These are phyloP conservation scores for Agrocybe pediades DNA, from an alignment of 768 basidiomycete species.

Conservation along the genomic window DNA sequence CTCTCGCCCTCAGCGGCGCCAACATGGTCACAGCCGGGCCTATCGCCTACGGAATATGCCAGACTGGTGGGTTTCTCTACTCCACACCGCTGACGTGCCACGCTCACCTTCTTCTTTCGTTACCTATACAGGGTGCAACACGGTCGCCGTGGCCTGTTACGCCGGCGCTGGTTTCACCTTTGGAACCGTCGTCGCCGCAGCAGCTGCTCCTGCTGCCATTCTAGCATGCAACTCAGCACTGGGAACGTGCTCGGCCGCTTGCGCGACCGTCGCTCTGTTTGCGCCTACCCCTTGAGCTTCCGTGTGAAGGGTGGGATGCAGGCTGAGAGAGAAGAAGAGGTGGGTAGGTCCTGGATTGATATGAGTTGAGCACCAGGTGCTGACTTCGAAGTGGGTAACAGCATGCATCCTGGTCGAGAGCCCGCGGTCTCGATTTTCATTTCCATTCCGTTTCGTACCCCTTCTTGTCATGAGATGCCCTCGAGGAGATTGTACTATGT, in stretches of 20 bases:
- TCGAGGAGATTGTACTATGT: no score
- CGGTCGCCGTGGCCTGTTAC: constrained; percentile 40
- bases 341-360: not conserved
- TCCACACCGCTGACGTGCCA: not conserved
- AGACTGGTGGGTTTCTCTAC: not conserved
- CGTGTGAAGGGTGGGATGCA: not conserved
- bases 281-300: constrained; percentile 30
- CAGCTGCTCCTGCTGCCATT: constrained; percentile 37
- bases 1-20: not conserved
- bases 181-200: constrained; percentile 41
- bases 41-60: no score
- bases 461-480: no score
- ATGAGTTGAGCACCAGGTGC: no score
- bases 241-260: constrained; percentile 43
- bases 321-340: not conserved
- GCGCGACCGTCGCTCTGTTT: constrained; percentile 34
- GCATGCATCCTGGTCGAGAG: no score
- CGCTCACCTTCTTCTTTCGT: not conserved
- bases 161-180: constrained; percentile 42
- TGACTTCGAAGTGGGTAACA: no score
- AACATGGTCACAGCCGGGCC: not conserved
- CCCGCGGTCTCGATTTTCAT: no score
- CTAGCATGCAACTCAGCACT: constrained; percentile 44
- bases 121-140: constrained; percentile 20
- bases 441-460: no score